Base-by-base conservation (phyloP, 2,329 filamentous ascomycete species). In the Talaromyces albobiverticillius region DNA sequence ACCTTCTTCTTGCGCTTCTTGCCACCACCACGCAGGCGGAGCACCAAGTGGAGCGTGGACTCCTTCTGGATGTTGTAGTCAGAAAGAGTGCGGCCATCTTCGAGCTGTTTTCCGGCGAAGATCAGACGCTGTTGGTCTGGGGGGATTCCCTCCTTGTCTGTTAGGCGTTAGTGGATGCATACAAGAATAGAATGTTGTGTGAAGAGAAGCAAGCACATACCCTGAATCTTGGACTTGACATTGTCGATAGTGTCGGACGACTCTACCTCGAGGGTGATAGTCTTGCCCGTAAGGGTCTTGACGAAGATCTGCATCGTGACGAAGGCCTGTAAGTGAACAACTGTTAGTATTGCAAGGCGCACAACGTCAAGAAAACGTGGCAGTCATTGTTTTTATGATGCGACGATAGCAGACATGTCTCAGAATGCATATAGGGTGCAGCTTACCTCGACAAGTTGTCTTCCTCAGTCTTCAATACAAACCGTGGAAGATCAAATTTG, bases 1-100 rank as follows among this genome's bases (percentile, higher is more conserved):
- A 99, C 94, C 92, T 99, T 99, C 91, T 96, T 96, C 90, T 99
- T 99, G 81, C 95, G 87, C 90, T 97, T 96, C 91, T 99, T 99
- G 76, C 80, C 92, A 79, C 93, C 94, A 85, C 94, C 94, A 85
- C 93, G 94, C 60, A 99, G 91, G 76, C 94, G 90, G 70, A 99
- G 88, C 71, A 99, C 94, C 69, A 97, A 83, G 82, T 99, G 94
- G 66, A 99, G 91, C 71, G 94, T 99, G 68, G 87, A 92, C 87
- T 97, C 93, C 88, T 99, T 99, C 87, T 99, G 94, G 84, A 99
- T 97, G 88, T 97, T 99, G 90, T 99, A 99, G 83, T 99, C 94
- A 75, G 89, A 94, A 66, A 99, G 90, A 70, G 94, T 97, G 73
- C 94, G 93, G 78, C 94, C 94, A 74, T 99, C 94, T 83, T 97